Percentiles rank a stretch among this genome's conserved stretches.
These are phyloP conservation scores for Salix brachista DNA, from an alignment of 345 rosid genomes.

Conservation along the genomic window DNA sequence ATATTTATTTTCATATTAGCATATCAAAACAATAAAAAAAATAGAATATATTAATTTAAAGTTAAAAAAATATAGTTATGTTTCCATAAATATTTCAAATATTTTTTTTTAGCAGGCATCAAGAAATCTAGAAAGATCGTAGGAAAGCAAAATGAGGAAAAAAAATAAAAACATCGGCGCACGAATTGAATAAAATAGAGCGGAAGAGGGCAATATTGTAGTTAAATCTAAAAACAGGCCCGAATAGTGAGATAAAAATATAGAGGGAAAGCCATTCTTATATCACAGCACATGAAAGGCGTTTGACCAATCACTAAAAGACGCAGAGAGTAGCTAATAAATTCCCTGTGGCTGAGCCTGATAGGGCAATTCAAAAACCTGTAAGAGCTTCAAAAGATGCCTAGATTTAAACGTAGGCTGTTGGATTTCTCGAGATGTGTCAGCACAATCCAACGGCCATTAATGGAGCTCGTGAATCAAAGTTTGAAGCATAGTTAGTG, in stretches of 20 bases:
- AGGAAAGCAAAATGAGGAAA: background rate
- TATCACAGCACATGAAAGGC: background rate
- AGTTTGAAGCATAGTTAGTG: background rate
- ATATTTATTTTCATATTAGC: too few species aligned
- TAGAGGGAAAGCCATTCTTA: background rate
- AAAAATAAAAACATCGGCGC: background rate
- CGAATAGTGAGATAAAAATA: too few species aligned
- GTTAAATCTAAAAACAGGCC: background rate
- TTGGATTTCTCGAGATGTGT: conserved; percentile 29
- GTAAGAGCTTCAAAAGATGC: background rate
- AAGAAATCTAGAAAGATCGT: too few species aligned
- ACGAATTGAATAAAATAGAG: background rate
- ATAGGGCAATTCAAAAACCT: conserved; percentile 13
- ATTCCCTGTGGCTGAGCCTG: background rate
- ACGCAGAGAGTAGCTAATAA: background rate
- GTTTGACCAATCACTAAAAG: background rate
- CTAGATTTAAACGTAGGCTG: conserved; percentile 24
- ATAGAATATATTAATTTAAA: too few species aligned
- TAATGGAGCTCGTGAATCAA: background rate
- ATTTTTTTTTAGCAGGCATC: too few species aligned
- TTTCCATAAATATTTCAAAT: too few species aligned
- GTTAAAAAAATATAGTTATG: too few species aligned
- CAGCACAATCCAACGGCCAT: conserved; percentile 20
- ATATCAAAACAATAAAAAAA: too few species aligned
- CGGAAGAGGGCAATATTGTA: background rate